Conservation (phyloP, 352 stramenopile genomes). For the Globisporangium cylindrosporum region DNA sequence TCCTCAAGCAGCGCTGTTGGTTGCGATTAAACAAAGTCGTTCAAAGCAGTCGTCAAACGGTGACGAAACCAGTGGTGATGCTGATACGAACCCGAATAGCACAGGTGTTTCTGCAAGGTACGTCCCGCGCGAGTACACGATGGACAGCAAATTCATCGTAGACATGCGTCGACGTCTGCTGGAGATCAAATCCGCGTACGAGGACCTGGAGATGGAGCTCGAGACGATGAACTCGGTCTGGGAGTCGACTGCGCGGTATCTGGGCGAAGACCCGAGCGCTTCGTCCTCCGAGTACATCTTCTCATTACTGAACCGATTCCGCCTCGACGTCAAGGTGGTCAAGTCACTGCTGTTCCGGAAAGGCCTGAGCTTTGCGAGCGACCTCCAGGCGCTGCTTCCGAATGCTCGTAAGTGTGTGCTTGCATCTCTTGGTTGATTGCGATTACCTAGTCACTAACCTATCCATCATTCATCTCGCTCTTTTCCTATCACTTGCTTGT, state of each 20-base stretch:
- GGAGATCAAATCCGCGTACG: conserved; percentile 46
- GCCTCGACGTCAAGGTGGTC: conserved; percentile 74
- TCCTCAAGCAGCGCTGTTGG: conserved; percentile 26
- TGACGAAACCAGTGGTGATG: background rate
- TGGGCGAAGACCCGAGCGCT: conserved; percentile 53
- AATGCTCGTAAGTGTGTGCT: conserved; percentile 37
- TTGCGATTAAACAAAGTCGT: conserved; percentile 25
- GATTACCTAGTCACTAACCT: background rate
- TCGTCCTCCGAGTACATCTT: conserved; percentile 76
- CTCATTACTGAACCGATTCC: conserved; percentile 63
- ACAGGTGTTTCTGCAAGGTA: conserved; percentile 17
- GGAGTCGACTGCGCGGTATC: conserved; percentile 62
- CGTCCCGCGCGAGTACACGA: conserved; percentile 42
- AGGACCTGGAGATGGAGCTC: conserved; percentile 66
- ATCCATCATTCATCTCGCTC: background rate
- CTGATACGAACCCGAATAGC: background rate
- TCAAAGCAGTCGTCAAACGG: conserved; percentile 4
- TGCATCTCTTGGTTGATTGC: too few species aligned
- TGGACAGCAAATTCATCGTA: conserved; percentile 56
- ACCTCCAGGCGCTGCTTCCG: conserved; percentile 28
- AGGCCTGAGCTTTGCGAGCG: conserved; percentile 45
- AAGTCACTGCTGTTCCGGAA: conserved; percentile 59
- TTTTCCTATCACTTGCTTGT: background rate
- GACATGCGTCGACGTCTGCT: conserved; percentile 48
- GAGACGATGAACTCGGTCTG: conserved; percentile 57